Evolutionary conservation across 306 rosid species (phyloP), one percentile per base, ranked within the genome.

Genomic region (Cercis canadensis): DNA sequence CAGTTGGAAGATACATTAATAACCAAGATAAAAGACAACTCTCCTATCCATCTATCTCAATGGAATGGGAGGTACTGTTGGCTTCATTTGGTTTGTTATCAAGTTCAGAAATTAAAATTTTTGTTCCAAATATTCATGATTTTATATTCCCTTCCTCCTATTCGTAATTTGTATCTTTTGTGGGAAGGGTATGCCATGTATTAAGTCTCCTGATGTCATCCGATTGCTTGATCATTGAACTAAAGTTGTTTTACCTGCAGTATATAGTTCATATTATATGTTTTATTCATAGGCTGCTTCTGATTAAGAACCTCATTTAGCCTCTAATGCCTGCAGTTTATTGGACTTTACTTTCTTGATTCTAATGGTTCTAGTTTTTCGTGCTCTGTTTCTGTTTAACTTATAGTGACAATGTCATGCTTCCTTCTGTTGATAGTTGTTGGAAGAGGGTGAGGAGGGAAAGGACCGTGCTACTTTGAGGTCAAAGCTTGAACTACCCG

Each of bases 401-500:
- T 49, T 31, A 45, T 52, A 7, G 75, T 64, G 13, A 40, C 76
- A 71, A 24, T 67, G 17, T 68, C 31, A 29, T 72, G 73, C 37
- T 34, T 59, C 32, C 55, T 14, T 78, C 55, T 47, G 24, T 72
- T 73, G 37, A 66, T 77, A 95, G 99, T 90, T 95, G 46, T 76
- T 91, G 89, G 96, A 95, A 75, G 99, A 95, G 81, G 96, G 96
- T 14, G 97, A 87, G 83, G 99, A 94, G 65, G 99, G 97, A 82
- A 95, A 87, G 82, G 96, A 87, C 72, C 92, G 89, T 44, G 78
- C 85, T 65, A 95, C 90, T 63, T 77, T 95, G 88, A 89, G 90
- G 89, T 88, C 99, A 72, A 95, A 95, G 87, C 97, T 95, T 66
- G 97, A 95, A 80, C 95, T 95, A 53, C 99, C 99, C 19, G 99